Conservation (phyloP, 2,329 filamentous ascomycete species). For the Bipolaris gigantea region DNA sequence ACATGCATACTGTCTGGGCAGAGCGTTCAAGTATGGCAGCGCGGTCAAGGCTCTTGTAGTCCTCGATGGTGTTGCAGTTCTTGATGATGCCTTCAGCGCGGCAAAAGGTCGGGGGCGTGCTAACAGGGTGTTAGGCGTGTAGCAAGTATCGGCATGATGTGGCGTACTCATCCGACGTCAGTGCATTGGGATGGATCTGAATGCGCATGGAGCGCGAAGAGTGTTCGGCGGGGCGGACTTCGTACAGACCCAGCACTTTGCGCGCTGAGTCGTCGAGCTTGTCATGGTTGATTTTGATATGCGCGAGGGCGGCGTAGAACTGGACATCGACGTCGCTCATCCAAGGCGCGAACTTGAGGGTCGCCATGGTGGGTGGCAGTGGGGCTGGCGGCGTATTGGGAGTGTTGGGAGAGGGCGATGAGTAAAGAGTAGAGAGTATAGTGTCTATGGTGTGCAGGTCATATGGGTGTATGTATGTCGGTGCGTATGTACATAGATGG, state of each 20-base stretch:
- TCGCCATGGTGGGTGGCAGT: conserved; percentile 37
- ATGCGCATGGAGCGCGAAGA: conserved; percentile 81
- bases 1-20: conserved; percentile 67
- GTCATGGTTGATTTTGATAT: conserved; percentile 93
- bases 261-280: conserved; percentile 93
- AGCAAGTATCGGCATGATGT: neutral
- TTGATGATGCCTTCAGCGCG: conserved; percentile 92
- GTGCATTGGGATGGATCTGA: conserved; percentile 84
- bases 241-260: conserved; percentile 83
- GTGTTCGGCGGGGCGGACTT: conserved; percentile 71
- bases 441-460: conserved; percentile 21
- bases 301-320: conserved; percentile 91
- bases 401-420: conserved; percentile 1
- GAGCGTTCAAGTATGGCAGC: conserved; percentile 74
- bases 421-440: neutral
- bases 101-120: conserved; percentile 55
- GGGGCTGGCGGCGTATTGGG: neutral
- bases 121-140: conserved; percentile 21
- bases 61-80: conserved; percentile 94
- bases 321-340: conserved; percentile 91
- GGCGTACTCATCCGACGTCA: conserved; percentile 79
- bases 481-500: no score
- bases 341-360: conserved; percentile 81
- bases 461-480: conserved; percentile 4
- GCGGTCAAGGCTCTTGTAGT: conserved; percentile 85